Conservation (phyloP, 1,284 basidiomycete species). For the Meira nashicola region DNA sequence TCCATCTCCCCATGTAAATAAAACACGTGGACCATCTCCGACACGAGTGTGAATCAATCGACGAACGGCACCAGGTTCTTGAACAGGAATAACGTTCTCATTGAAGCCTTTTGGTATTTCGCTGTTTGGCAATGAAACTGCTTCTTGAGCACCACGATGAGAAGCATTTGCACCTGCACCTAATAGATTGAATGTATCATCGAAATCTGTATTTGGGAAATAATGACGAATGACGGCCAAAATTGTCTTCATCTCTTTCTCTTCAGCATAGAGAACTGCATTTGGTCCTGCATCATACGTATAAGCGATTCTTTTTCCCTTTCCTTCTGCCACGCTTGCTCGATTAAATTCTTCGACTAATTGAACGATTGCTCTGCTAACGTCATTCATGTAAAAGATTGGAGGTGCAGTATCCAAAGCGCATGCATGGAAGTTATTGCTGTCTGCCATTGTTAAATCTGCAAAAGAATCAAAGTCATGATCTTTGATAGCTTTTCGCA, state of each 20-base stretch:
- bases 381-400: slow-evolving; percentile 99
- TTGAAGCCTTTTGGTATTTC: slow-evolving; percentile 40
- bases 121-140: slow-evolving; percentile 24
- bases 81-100: slow-evolving; percentile 43
- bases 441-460: slow-evolving; percentile 88
- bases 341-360: slow-evolving; percentile 86
- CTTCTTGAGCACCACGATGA: slow-evolving; percentile 36
- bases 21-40: slow-evolving; percentile 46
- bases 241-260: slow-evolving; percentile 52
- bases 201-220: slow-evolving; percentile 51
- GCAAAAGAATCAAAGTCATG: slow-evolving; percentile 87
- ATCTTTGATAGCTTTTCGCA: slow-evolving; percentile 71
- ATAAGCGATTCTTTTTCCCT: slow-evolving; percentile 62
- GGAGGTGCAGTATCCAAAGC: slow-evolving; percentile 93
- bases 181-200: slow-evolving; percentile 49
- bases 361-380: slow-evolving; percentile 59
- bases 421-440: slow-evolving; percentile 87
- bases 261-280: slow-evolving; percentile 88
- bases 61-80: slow-evolving; percentile 44
- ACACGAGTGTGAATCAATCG: slow-evolving; percentile 51
- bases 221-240: slow-evolving; percentile 46
- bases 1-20: slow-evolving; percentile 31
- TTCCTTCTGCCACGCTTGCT: slow-evolving; percentile 56
- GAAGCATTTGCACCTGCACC: slow-evolving; percentile 38
- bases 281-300: slow-evolving; percentile 98